These are phyloP conservation scores for Phaseolus lunatus DNA, from an alignment of 306 rosid genomes.

Conservation along the genomic window DNA sequence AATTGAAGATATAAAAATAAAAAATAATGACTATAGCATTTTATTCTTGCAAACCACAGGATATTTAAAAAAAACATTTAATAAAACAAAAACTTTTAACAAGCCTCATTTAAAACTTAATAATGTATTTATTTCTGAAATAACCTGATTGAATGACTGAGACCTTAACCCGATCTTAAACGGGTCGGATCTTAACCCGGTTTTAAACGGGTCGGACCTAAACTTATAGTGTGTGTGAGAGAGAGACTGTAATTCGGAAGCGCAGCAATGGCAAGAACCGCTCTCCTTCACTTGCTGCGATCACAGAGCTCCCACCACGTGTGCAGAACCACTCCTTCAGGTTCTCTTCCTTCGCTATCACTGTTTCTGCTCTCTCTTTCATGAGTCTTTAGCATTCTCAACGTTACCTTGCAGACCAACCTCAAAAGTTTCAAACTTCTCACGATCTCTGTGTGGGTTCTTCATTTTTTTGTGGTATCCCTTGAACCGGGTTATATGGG, in stretches of 20 bases:
- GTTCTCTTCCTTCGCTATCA: slow-evolving; percentile 40
- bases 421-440: not conserved
- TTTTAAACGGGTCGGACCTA: not conserved
- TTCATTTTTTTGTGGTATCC: not conserved
- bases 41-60: too few species aligned
- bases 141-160: too few species aligned
- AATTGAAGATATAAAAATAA: too few species aligned
- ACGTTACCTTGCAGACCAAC: not conserved
- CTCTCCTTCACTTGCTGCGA: slow-evolving; percentile 65
- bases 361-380: not conserved
- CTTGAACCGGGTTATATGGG: not conserved
- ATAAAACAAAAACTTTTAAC: too few species aligned
- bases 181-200: too few species aligned
- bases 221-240: not conserved
- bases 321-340: slow-evolving; percentile 47
- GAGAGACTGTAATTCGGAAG: not conserved
- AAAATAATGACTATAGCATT: too few species aligned
- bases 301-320: slow-evolving; percentile 57
- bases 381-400: not conserved
- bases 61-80: too few species aligned
- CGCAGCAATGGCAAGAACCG: slow-evolving; percentile 65
- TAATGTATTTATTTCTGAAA: too few species aligned
- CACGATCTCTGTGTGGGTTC: not conserved
- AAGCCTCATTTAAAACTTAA: too few species aligned
- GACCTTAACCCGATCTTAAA: too few species aligned